Evolutionary conservation across 495 filamentous ascomycete species (phyloP).

Genomic region (Podospora pseudopauciseta): DNA sequence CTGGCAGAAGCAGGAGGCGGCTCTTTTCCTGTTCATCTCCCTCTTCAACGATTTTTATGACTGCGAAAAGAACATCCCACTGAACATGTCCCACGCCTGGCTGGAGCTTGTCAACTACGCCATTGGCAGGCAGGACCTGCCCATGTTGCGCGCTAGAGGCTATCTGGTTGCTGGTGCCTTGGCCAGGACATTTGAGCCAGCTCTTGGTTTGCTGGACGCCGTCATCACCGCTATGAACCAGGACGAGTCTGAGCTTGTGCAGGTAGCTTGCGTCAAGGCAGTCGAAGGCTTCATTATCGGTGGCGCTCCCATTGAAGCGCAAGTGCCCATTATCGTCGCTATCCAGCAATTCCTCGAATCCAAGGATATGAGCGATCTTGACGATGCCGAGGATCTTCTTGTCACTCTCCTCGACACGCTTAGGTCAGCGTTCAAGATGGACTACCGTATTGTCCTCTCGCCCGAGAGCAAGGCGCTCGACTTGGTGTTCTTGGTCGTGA

Average conservation of each 20-base stretch:
- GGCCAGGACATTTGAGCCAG: slow-evolving; percentile 51
- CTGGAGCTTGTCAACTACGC: slow-evolving; percentile 75
- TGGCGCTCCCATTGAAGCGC: slow-evolving; percentile 52
- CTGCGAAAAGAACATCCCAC: slow-evolving; percentile 59
- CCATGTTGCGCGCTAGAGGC: slow-evolving; percentile 76
- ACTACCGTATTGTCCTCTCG: slow-evolving; percentile 67
- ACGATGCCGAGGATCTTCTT: slow-evolving; percentile 85
- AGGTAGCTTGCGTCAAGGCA: slow-evolving; percentile 85
- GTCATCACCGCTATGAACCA: slow-evolving; percentile 69
- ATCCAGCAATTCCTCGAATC: slow-evolving; percentile 72
- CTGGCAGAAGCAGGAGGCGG: slow-evolving; percentile 70
- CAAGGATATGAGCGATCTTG: slow-evolving; percentile 75
- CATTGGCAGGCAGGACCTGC: slow-evolving; percentile 56
- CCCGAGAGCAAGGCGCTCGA: slow-evolving; percentile 66
- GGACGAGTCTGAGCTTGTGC: slow-evolving; percentile 80
- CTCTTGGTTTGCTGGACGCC: slow-evolving; percentile 59
- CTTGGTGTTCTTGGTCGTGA: slow-evolving; percentile 83
- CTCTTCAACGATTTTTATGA: slow-evolving; percentile 79
- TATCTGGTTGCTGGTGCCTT: slow-evolving; percentile 78
- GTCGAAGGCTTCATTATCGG: slow-evolving; percentile 76
- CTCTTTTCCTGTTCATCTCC: slow-evolving; percentile 76
- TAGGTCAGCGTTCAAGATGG: slow-evolving; percentile 73
- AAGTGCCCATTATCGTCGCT: slow-evolving; percentile 67
- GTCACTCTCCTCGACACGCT: slow-evolving; percentile 87
- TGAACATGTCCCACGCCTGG: slow-evolving; percentile 65